Evolutionary conservation across 1,139 yeast species (phyloP).

Genomic region (Geotrichum carabidarum): DNA sequence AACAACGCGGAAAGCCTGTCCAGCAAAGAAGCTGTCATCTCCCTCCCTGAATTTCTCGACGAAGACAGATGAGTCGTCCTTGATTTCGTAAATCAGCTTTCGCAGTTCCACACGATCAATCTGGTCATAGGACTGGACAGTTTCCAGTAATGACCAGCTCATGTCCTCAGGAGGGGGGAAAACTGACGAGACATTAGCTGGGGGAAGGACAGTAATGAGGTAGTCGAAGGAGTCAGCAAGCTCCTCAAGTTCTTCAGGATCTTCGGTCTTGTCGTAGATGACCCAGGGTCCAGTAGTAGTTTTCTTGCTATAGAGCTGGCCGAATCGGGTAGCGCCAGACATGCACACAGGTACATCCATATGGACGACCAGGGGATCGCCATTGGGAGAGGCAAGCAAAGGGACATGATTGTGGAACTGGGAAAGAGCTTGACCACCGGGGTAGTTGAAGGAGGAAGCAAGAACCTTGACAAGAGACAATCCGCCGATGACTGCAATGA

Average conservation of each 20-base stretch:
- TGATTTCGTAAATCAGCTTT: conserved; percentile 17
- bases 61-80: conserved; percentile 10
- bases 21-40: conserved; percentile 1
- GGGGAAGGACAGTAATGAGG: conserved; percentile 47
- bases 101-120: conserved; percentile 27
- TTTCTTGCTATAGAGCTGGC: conserved; percentile 45
- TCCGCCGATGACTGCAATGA: conserved; percentile 37
- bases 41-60: neutral
- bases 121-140: conserved; percentile 39
- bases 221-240: conserved; percentile 57
- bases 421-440: conserved; percentile 76
- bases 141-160: conserved; percentile 42
- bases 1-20: conserved; percentile 7
- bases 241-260: conserved; percentile 36
- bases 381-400: conserved; percentile 8
- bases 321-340: conserved; percentile 80
- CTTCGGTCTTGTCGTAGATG: conserved; percentile 75
- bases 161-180: conserved; percentile 26
- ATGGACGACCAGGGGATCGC: conserved; percentile 46
- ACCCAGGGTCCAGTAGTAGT: conserved; percentile 34
- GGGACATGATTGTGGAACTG: conserved; percentile 47
- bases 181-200: conserved; percentile 26
- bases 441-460: conserved; percentile 72
- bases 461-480: conserved; percentile 52
- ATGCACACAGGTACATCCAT: conserved; percentile 78